Conservation (phyloP, 2,329 filamentous ascomycete genomes). For the Magnaporthiopsis rhizophila region DNA sequence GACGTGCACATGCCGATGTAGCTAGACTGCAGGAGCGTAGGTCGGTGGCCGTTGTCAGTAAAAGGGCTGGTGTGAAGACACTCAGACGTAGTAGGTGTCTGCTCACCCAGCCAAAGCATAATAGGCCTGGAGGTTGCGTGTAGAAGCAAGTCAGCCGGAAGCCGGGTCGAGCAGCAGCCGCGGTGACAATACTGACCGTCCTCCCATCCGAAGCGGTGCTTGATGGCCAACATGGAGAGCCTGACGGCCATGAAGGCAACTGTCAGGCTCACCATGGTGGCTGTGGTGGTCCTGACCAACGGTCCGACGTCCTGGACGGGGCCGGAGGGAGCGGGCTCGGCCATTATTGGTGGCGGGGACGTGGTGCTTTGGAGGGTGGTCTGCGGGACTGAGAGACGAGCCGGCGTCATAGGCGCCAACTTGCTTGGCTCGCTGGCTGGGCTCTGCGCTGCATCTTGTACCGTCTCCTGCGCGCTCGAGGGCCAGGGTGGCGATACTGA, state of each 20-base stretch:
- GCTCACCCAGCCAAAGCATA: slow-evolving; percentile 3
- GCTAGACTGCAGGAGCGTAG: background rate
- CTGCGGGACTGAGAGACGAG: background rate
- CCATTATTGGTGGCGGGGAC: background rate
- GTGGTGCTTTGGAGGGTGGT: background rate
- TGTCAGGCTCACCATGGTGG: background rate
- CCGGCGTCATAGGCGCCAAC: background rate
- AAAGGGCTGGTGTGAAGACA: background rate
- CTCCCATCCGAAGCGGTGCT: background rate
- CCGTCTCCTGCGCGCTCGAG: background rate
- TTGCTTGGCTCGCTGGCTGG: too few species aligned
- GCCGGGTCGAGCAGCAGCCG: background rate
- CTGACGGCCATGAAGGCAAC: slow-evolving; percentile 3
- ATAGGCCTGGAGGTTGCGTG: background rate
- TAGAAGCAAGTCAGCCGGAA: background rate
- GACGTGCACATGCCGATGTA: background rate
- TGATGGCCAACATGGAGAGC: background rate
- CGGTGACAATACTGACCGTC: background rate
- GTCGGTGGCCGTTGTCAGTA: background rate
- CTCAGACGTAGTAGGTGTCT: background rate
- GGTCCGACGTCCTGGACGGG: background rate
- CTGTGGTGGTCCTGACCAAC: background rate
- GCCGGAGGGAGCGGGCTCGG: too few species aligned
- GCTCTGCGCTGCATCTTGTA: too few species aligned
- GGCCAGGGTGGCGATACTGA: too few species aligned